Evolutionary conservation across 192 early-diverging fungal genomes (phyloP).

Genomic region (Podila epigama): DNA sequence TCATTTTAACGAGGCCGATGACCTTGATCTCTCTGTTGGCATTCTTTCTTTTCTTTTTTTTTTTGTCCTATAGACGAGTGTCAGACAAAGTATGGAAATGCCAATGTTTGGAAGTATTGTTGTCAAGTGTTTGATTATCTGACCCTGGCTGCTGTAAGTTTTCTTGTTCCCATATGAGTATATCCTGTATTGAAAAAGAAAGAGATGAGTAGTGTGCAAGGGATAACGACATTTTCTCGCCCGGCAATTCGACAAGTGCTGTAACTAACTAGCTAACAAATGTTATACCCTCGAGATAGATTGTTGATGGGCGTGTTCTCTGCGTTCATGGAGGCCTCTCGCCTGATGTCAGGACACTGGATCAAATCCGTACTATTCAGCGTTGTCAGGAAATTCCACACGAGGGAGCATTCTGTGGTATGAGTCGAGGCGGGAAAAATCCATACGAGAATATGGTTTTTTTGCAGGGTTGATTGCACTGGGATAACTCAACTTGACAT

Average conservation of each 20-base stretch:
- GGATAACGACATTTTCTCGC: no score
- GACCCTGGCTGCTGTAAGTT: constrained; percentile 86
- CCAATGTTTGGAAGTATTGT: constrained; percentile 96
- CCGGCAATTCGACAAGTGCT: no score
- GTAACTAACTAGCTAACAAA: no score
- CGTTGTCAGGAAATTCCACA: constrained; percentile 95
- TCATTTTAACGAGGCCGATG: no score
- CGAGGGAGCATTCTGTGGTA: constrained; percentile 89
- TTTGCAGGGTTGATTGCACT: no score
- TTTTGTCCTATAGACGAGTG: constrained; percentile 76
- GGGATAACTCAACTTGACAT: neutral
- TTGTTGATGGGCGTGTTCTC: constrained; percentile 91
- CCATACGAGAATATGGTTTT: no score
- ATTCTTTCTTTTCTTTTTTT: neutral
- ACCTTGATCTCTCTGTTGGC: neutral
- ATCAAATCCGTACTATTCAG: constrained; percentile 95
- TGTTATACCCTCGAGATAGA: constrained; percentile 62
- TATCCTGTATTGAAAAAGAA: no score
- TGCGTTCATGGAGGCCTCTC: constrained; percentile 95
- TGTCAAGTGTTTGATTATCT: constrained; percentile 94
- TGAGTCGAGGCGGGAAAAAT: no score
- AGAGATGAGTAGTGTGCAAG: no score
- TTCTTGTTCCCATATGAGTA: no score
- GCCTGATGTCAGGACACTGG: constrained; percentile 90
- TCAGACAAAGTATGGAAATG: constrained; percentile 93